Evolutionary conservation across 192 early-diverging fungal genomes (phyloP).

Genomic region (Backusella luteola): DNA sequence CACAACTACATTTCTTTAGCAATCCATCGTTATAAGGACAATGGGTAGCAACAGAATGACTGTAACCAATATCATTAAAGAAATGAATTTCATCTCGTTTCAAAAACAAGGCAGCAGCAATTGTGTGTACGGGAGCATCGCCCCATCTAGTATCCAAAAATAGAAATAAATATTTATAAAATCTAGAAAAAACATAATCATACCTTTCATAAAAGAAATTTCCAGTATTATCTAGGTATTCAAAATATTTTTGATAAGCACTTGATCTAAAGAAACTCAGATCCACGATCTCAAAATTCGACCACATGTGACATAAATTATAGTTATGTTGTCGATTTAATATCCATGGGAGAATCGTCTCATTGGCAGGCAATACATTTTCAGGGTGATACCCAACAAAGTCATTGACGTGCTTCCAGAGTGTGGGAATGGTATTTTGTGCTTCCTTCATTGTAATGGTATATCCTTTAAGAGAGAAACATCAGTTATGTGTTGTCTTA

Average conservation of each 20-base stretch:
- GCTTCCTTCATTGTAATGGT: conserved; percentile 14
- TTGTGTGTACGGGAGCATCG: conserved; percentile 70
- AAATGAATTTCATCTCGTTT: conserved; percentile 66
- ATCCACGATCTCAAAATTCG: conserved; percentile 84
- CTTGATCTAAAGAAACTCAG: conserved; percentile 67
- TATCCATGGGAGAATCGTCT: conserved; percentile 47
- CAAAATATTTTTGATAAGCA: conserved; percentile 66
- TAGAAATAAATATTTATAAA: conserved; percentile 15
- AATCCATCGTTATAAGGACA: conserved; percentile 59
- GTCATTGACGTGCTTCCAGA: conserved; percentile 61
- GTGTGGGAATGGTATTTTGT: conserved; percentile 53
- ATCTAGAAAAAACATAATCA: background rate
- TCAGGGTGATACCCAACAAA: conserved; percentile 48
- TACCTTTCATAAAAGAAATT: conserved; percentile 87
- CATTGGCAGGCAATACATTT: conserved; percentile 30
- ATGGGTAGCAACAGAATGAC: conserved; percentile 60
- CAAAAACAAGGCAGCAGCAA: conserved; percentile 63
- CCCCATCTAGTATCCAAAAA: conserved; percentile 51
- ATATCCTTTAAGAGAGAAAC: background rate
- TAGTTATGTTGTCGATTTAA: conserved; percentile 49
- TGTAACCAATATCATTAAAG: conserved; percentile 73
- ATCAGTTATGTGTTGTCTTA: background rate
- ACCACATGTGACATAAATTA: conserved; percentile 75
- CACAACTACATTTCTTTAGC: conserved; percentile 46
- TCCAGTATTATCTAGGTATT: conserved; percentile 71